A percentile compares a stretch with the other conserved stretches of the same genome.
These are phyloP conservation scores for Saprolegnia parasitica DNA, from an alignment of 352 stramenopile genomes.

Conservation along the genomic window DNA sequence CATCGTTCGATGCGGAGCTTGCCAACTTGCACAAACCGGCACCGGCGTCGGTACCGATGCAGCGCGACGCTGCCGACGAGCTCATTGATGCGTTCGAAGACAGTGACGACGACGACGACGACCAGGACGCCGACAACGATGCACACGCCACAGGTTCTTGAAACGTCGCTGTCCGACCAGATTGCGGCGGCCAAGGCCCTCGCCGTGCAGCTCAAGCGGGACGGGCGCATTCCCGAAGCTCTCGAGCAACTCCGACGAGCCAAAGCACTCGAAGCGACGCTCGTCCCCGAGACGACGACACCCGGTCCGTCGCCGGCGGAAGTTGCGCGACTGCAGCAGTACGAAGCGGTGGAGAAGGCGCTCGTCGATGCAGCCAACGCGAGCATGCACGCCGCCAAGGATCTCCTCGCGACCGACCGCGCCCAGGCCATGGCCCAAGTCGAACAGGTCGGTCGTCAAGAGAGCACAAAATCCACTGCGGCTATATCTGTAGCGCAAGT, in stretches of 20 bases:
- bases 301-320: neutral
- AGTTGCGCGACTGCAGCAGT: neutral
- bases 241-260: conserved; percentile 53
- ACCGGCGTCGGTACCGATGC: neutral
- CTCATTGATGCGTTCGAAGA: conserved; percentile 23
- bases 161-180: conserved; percentile 36
- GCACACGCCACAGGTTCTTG: neutral
- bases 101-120: conserved; percentile 1
- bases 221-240: conserved; percentile 51
- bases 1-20: conserved; percentile 60
- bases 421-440: conserved; percentile 51
- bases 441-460: conserved; percentile 39
- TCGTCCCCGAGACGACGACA: conserved; percentile 24
- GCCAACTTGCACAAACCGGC: conserved; percentile 33
- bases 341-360: conserved; percentile 52
- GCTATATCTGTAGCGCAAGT: conserved; percentile 44
- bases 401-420: conserved; percentile 45
- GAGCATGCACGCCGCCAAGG: conserved; percentile 45
- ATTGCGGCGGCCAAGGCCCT: conserved; percentile 47
- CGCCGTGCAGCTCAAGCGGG: conserved; percentile 51
- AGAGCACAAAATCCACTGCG: neutral
- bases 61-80: neutral
- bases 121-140: neutral
- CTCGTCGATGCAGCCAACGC: conserved; percentile 64
- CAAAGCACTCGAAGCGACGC: conserved; percentile 48